A percentile compares a stretch with the other conserved stretches of the same genome.
Evolutionary conservation across 164 flowering plant species (phyloP).

Genomic region (Macadamia tetraphylla): DNA sequence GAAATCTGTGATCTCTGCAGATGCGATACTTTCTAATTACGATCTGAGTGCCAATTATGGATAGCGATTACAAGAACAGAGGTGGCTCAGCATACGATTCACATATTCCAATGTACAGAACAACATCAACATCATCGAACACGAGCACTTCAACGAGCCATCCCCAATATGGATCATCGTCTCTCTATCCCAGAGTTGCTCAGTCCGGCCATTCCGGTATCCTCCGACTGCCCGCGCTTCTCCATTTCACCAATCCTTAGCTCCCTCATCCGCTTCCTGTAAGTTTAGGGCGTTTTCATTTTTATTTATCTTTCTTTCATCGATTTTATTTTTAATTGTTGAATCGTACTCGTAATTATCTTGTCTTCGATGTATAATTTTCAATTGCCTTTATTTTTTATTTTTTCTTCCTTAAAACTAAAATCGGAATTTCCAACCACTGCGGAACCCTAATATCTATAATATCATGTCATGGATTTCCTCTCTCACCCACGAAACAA

Average conservation of each 20-base stretch:
- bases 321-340: background rate
- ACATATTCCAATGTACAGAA: constrained; percentile 26
- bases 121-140: background rate
- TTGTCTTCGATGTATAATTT: background rate
- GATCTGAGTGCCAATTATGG: constrained; percentile 19
- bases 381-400: background rate
- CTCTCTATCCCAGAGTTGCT: constrained; percentile 38
- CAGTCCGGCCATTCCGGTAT: constrained; percentile 17
- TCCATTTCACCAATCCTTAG: constrained; percentile 18
- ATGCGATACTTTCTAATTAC: too few species aligned
- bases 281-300: constrained; percentile 2
- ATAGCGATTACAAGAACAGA: constrained; percentile 43
- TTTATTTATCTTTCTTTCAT: too few species aligned
- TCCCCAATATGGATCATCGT: constrained; percentile 21
- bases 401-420: background rate
- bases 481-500: too few species aligned
- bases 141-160: constrained; percentile 21
- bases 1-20: too few species aligned
- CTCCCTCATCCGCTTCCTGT: constrained; percentile 15
- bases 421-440: too few species aligned
- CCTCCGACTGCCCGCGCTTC: constrained; percentile 21
- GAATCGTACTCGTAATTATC: background rate
- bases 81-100: constrained; percentile 26
- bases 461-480: too few species aligned
- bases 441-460: too few species aligned